phyloP scores from a whole-genome alignment of 306 rosid species.

The Parietaria judaica region DNA sequence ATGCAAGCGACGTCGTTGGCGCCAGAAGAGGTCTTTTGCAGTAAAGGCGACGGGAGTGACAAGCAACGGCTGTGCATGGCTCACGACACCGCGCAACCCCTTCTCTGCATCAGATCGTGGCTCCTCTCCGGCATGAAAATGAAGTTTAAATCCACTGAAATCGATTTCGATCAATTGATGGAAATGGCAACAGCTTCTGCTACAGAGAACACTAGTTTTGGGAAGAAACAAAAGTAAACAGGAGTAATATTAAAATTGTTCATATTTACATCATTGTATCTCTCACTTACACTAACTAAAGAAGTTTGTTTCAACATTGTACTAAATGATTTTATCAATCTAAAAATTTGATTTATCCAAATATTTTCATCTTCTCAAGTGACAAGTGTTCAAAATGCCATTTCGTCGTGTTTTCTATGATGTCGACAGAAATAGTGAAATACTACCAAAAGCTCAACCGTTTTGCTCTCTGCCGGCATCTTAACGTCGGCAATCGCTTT shows the following conservation, averaged over 20 bases:
- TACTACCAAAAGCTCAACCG: too few relatives aligned
- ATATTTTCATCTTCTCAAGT: too few relatives aligned
- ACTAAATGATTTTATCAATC: too few relatives aligned
- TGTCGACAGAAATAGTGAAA: too few relatives aligned
- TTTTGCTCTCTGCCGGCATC: too few relatives aligned
- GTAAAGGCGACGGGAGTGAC: constrained; percentile 67
- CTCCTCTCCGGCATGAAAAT: constrained; percentile 68
- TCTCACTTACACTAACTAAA: too few relatives aligned
- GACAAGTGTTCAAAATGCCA: too few relatives aligned
- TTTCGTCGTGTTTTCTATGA: too few relatives aligned
- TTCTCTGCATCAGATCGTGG: constrained; percentile 88
- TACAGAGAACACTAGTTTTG: constrained; percentile 20
- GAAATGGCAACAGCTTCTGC: constrained; percentile 36
- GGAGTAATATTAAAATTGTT: not conserved
- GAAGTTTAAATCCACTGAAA: constrained; percentile 42
- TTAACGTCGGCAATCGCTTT: too few relatives aligned
- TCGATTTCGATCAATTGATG: constrained; percentile 47
- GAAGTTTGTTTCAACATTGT: too few relatives aligned
- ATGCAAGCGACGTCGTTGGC: constrained; percentile 82
- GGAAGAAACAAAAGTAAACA: constrained; percentile 28
- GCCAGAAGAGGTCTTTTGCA: constrained; percentile 81
- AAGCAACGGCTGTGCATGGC: constrained; percentile 76
- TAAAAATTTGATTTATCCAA: too few relatives aligned
- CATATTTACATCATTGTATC: too few relatives aligned
- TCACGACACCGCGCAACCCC: constrained; percentile 55